Conservation (phyloP, 345 rosid genomes). For the Eucalyptus paniculata region DNA sequence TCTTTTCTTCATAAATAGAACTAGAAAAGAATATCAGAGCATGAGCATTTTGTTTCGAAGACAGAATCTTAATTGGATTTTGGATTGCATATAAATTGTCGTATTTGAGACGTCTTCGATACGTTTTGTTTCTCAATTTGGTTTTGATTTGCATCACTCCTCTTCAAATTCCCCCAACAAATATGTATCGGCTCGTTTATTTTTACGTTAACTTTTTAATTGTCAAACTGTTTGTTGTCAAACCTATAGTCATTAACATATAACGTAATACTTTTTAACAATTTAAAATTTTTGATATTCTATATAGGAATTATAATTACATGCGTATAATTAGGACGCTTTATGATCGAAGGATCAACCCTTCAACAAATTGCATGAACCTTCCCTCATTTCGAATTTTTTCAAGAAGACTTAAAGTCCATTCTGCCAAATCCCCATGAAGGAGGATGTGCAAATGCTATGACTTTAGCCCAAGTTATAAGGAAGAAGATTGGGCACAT, state of each 20-base stretch:
- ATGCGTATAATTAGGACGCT: no score
- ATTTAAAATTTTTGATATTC: no score
- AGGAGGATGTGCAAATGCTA: background rate
- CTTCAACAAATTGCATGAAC: background rate
- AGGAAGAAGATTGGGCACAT: background rate
- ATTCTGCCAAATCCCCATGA: background rate
- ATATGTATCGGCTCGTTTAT: background rate
- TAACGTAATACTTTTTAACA: no score
- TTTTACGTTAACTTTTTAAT: no score
- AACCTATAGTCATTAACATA: background rate
- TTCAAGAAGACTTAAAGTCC: background rate
- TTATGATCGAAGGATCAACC: no score
- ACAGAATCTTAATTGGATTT: background rate
- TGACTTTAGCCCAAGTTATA: background rate
- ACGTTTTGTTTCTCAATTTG: background rate
- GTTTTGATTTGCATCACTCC: background rate
- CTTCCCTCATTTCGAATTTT: background rate
- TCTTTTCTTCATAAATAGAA: no score
- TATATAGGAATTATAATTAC: background rate
- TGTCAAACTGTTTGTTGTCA: no score
- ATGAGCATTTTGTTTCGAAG: no score
- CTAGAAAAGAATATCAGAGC: no score
- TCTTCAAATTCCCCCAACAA: background rate
- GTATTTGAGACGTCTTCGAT: background rate
- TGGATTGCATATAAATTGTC: background rate